A percentile compares a stretch with the other conserved stretches of the same genome.
These are phyloP conservation scores for Suhomyces maxii DNA, from an alignment of 1,139 yeast species.

Conservation along the genomic window DNA sequence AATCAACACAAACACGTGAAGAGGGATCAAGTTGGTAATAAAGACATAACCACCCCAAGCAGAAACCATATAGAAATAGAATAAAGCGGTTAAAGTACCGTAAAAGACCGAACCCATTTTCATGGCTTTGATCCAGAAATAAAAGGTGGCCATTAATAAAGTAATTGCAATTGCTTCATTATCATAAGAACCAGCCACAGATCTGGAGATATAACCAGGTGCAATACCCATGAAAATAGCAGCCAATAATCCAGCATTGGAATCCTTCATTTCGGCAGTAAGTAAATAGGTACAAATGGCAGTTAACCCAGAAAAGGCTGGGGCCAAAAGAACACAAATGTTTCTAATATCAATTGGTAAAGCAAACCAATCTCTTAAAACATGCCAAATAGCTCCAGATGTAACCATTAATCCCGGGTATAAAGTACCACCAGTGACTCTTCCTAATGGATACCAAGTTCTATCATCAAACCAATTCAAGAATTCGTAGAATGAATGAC, in stretches of 20 bases:
- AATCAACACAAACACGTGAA: slow-evolving; percentile 87
- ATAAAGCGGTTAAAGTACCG: slow-evolving; percentile 81
- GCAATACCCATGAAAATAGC: slow-evolving; percentile 97
- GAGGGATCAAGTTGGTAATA: slow-evolving; percentile 94
- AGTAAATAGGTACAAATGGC: slow-evolving; percentile 90
- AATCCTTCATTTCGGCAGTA: slow-evolving; percentile 87
- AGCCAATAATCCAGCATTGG: slow-evolving; percentile 86
- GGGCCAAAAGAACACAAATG: slow-evolving; percentile 93
- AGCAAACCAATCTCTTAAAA: slow-evolving; percentile 60
- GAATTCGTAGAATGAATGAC: slow-evolving; percentile 83
- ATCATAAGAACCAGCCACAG: slow-evolving; percentile 98
- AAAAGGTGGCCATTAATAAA: slow-evolving; percentile 90
- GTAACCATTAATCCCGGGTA: slow-evolving; percentile 99
- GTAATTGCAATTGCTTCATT: slow-evolving; percentile 99
- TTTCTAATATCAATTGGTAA: slow-evolving; percentile 93
- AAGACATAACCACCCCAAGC: slow-evolving; percentile 99
- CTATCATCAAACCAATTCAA: slow-evolving; percentile 98
- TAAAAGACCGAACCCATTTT: slow-evolving; percentile 87
- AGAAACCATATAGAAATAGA: slow-evolving; percentile 97
- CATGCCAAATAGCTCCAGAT: slow-evolving; percentile 83
- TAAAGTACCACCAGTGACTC: slow-evolving; percentile 98
- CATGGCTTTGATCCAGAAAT: slow-evolving; percentile 91
- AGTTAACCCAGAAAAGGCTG: slow-evolving; percentile 92
- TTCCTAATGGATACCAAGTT: slow-evolving; percentile 98
- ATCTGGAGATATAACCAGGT: slow-evolving; percentile 97